phyloP scores from a whole-genome alignment of 208 protist genomes.

The Crithidia acanthocephali region DNA sequence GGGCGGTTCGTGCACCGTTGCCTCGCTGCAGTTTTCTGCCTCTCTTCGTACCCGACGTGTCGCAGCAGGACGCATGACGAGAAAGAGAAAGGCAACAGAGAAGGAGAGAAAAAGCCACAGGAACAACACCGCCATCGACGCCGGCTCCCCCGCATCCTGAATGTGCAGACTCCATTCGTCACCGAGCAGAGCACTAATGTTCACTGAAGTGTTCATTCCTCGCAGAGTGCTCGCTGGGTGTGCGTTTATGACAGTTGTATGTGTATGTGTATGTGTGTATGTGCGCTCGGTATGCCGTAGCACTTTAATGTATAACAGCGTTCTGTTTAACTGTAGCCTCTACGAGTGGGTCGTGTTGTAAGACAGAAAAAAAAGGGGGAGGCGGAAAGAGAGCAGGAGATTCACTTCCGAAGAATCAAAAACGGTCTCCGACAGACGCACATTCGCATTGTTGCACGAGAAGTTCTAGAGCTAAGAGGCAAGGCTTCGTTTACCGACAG shows the following conservation, averaged over 20 bases:
- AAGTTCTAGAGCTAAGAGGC: no score
- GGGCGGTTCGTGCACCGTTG: not conserved
- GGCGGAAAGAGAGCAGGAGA: not conserved
- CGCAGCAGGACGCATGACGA: constrained; percentile 38
- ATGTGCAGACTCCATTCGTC: constrained; percentile 30
- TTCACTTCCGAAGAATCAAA: no score
- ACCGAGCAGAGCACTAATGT: not conserved
- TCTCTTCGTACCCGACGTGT: constrained; percentile 4
- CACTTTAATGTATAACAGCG: no score
- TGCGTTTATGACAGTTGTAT: not conserved
- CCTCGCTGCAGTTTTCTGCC: not conserved
- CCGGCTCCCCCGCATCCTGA: constrained; percentile 41
- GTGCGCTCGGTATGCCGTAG: no score
- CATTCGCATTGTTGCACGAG: no score
- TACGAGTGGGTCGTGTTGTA: no score
- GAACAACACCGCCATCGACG: constrained; percentile 14
- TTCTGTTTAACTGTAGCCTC: no score
- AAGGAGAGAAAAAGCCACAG: constrained; percentile 41
- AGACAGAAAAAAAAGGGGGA: constrained; percentile 8
- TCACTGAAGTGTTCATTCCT: constrained; percentile 1
- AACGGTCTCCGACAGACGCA: no score
- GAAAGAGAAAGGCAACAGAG: constrained; percentile 49
- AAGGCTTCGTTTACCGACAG: no score
- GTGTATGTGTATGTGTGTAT: not conserved
- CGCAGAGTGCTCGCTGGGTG: not conserved